Percentiles rank a stretch among this genome's conserved stretches.
Conservation (phyloP, 192 early-diverging fungal genomes). For the Tieghemiomyces parasiticus region DNA sequence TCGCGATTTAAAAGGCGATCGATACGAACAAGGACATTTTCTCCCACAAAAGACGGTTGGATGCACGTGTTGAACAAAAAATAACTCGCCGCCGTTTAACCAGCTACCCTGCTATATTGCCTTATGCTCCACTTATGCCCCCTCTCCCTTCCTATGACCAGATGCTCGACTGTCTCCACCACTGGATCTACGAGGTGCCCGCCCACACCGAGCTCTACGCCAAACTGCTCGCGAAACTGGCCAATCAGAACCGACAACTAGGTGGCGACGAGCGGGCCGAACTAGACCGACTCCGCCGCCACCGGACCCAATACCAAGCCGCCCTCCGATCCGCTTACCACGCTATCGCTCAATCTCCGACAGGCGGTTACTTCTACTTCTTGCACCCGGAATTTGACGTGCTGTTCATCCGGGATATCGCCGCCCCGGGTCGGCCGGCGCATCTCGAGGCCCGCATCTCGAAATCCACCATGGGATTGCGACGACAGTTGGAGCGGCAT, state of each 20-base stretch:
- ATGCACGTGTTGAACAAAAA: no score
- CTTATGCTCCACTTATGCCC: no score
- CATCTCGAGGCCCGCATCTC: background rate
- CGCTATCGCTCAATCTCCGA: background rate
- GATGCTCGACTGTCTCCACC: background rate
- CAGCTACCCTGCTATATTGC: no score
- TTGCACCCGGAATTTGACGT: background rate
- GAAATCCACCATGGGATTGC: background rate
- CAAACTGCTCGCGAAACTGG: background rate
- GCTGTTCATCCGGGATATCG: background rate
- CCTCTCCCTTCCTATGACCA: no score
- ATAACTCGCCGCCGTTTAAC: no score
- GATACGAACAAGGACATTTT: no score
- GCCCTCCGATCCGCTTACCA: background rate
- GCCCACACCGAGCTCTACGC: background rate
- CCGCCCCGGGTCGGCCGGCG: background rate
- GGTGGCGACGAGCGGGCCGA: background rate
- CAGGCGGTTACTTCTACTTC: background rate
- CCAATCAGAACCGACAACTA: background rate
- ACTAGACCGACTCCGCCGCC: background rate
- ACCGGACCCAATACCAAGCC: background rate
- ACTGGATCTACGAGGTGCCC: background rate
- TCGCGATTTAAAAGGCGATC: no score
- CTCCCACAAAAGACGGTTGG: no score
- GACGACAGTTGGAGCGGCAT: background rate